These are phyloP conservation scores for Colletotrichum sp. DNA, from an alignment of 2,329 filamentous ascomycete genomes.

Conservation along the genomic window DNA sequence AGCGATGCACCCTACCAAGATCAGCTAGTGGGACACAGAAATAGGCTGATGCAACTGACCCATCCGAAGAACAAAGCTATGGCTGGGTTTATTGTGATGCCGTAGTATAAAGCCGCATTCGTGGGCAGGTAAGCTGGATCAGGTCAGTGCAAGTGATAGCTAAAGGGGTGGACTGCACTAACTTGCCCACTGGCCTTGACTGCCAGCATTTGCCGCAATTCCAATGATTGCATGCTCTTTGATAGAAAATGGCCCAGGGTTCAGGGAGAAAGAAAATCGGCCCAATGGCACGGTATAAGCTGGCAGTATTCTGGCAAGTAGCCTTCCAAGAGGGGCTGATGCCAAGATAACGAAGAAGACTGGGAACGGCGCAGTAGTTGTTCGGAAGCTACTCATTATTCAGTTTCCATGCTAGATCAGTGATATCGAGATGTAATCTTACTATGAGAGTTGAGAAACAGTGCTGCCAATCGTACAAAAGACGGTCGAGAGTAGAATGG, in stretches of 20 bases:
- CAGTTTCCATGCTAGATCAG: neutral
- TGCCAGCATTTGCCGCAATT: constrained; percentile 46
- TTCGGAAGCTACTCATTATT: constrained; percentile 61
- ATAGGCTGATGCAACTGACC: constrained; percentile 60
- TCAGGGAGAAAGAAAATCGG: constrained; percentile 55
- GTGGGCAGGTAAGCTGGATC: constrained; percentile 7
- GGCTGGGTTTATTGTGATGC: constrained; percentile 53
- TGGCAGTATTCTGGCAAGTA: constrained; percentile 56
- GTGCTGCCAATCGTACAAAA: constrained; percentile 8
- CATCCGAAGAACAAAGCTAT: constrained; percentile 66
- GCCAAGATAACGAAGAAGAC: constrained; percentile 68
- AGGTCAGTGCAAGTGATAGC: neutral
- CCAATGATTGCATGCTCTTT: constrained; percentile 65
- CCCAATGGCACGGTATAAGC: constrained; percentile 52
- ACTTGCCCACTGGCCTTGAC: constrained; percentile 18
- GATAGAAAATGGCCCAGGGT: constrained; percentile 60
- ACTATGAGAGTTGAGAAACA: constrained; percentile 14
- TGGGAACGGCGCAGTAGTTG: constrained; percentile 62
- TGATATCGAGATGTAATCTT: neutral
- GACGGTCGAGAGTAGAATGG: constrained; percentile 55
- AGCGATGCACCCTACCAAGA: neutral
- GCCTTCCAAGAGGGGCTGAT: constrained; percentile 58
- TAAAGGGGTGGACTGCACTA: neutral
- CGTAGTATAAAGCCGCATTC: constrained; percentile 63
- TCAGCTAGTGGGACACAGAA: constrained; percentile 11